Base-by-base conservation (phyloP, 139 green algal genomes). In the Deuterostichococcus epilithicus region DNA sequence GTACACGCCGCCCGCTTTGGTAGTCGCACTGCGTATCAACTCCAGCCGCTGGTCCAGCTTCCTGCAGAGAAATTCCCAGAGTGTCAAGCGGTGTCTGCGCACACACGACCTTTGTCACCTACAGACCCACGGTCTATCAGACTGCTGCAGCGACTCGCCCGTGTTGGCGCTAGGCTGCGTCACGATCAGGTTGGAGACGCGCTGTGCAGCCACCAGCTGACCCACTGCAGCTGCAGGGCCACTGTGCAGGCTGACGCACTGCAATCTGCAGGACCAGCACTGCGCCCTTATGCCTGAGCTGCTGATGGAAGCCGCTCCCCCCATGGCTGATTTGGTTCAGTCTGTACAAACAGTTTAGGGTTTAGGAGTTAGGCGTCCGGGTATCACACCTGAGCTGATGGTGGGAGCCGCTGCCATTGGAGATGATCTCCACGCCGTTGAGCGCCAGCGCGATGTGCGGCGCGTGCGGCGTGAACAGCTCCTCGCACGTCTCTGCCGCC, bases 1-100 rank as follows among this genome's bases (percentile, higher is more conserved):
- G 87, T 99, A 99, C 42, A 97, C 91, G 10, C 96, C 96, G 3
- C 96, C 96, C 0, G 86, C 86, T 83, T 98, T 98, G 52, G 86
- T 81, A 0, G 93, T 99, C 0, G 91, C 92, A 10, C 80, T 85
- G 33, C 79, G 65, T 37, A 99, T 97, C 0, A 98, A 85, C 74
- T 97, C 87, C 78, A 99, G 78, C 8, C 96, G 85, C 60, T 84
- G 83, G 76, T 96, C 72, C 36, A 98, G 88, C 84, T 98, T 98
- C 22, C 79, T 63, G 52, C 52, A 5, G 13, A 13, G 42, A 52
- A 8, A 52, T 52, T 13, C 42, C 8, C 42, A 52, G n/a, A n/a
- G n/a, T n/a, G n/a, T 52, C 10, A 52, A 52, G 42, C 42, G 42
- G 10, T n/a, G n/a, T n/a, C n/a, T n/a, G n/a, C n/a, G n/a, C n/a